Evolutionary conservation across 306 rosid species (phyloP), one percentile per base, ranked within the genome.

Genomic region (Bauhinia variegata): DNA sequence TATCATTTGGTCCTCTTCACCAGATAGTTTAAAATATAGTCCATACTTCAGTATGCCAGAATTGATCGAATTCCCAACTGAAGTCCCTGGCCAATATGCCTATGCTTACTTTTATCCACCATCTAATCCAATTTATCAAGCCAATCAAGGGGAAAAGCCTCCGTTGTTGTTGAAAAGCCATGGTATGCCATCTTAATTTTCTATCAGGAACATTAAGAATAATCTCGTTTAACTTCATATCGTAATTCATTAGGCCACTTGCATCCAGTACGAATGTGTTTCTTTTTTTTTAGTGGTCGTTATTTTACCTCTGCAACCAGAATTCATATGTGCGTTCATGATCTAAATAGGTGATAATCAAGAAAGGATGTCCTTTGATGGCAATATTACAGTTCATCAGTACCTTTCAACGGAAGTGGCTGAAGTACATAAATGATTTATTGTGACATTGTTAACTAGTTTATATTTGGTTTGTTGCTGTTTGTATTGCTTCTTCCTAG

Each of bases 61-160:
- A 77, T 68, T 93, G 13, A 83, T 89, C 63, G 97, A 89, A 77
- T 93, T 93, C 80, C 97, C 96, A 75, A 89, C 98, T 43, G 95
- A 83, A 79, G 88, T 93, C 75, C 86, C 89, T 16, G 97, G 97
- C 54, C 95, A 90, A 82, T 82, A 73, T 68, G 97, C 99, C 71
- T 93, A 81, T 70, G 99, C 97, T 19, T 93, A 81, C 86, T 88
- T 86, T 81, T 93, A 93, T 56, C 95, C 89, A 5, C 97, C 99
- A 7, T 57, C 83, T 18, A 93, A 86, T 80, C 84, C 91, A 52
- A 8, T 10, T 39, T 93, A 85, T 74, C 81, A 76, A 78, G 91
- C 90, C 32, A 71, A 47, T 79, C 71, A 58, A 62, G 92, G 75
- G 18, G 99, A 93, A 79, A 90, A 85, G 78, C 99, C 99, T 74